Evolutionary conservation across 2,329 filamentous ascomycete genomes (phyloP), one percentile per base, ranked within the genome.

Genomic region (Zymoseptoria passerinii): DNA sequence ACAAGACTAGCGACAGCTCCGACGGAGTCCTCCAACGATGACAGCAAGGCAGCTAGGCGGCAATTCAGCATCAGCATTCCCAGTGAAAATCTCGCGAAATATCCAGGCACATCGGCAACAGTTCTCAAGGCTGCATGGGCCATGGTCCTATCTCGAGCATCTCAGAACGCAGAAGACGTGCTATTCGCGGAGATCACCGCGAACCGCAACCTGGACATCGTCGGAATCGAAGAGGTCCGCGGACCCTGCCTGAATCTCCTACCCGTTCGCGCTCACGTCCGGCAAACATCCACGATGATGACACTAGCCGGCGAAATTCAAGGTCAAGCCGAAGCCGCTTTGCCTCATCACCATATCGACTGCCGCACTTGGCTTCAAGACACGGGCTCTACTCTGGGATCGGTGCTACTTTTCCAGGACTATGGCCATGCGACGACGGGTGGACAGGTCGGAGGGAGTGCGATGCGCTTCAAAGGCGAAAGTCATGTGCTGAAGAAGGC

Each of bases 201-300:
- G 27, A 53, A 53, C 18, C 52, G 52, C 27, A 53, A 29, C 28
- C 52, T 40, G 27, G 8, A 20, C 52, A 29, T 53, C 52, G 16
- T 28, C 9, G 52, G 28, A 20, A 29, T 40, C 52, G 23, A 53
- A 19, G 19, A 29, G n/a, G 20, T n/a, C 18, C 52, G 52, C n/a
- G 52, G 52, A 18, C 52, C 52, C 23, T 53, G 52, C 52, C 23
- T 53, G 19, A 53, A 53, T 40, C 52, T 53, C 3, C 19, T 53
- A 8, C 52, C 52, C 8, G 52, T 53, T 8, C 52, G 52, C 23
- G 52, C 28, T 16, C 52, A 40, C 28, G n/a, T 53, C 19, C 48
- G 16, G 19, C 4, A 49, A 5, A 16, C 48, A 49, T 49, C 48
- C 48, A 49, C 48, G 19, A 49, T 49, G 48, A 49, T 49, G 48